A percentile compares a stretch with the other conserved stretches of the same genome.
Evolutionary conservation across 2,329 filamentous ascomycete genomes (phyloP).

Genomic region (Cryphonectria nitschkei): DNA sequence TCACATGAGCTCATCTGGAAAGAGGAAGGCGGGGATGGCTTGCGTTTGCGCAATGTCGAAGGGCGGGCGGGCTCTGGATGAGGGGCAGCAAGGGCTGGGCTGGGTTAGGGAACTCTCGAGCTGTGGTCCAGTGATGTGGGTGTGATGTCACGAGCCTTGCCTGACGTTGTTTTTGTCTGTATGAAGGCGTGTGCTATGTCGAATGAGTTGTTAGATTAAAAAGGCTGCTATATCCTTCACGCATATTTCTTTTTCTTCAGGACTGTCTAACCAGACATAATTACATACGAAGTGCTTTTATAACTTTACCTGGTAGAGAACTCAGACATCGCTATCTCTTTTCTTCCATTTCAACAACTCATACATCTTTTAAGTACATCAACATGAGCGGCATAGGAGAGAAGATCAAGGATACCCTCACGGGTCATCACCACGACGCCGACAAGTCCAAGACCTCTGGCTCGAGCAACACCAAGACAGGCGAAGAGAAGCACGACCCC

Average conservation of each 20-base stretch:
- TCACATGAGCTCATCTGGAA: conserved; percentile 15
- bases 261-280: background rate
- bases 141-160: background rate
- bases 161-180: background rate
- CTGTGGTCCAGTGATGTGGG: background rate
- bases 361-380: background rate
- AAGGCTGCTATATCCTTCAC: background rate
- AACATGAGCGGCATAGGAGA: conserved; percentile 24
- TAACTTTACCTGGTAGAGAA: background rate
- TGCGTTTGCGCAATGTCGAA: too few relatives aligned
- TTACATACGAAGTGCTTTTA: background rate
- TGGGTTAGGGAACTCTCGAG: background rate
- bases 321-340: too few relatives aligned
- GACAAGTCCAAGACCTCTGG: conserved; percentile 15
- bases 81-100: too few relatives aligned
- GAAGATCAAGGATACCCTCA: conserved; percentile 25
- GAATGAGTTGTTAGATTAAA: background rate
- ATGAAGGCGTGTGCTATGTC: background rate
- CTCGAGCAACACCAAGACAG: background rate
- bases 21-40: background rate
- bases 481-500: conserved; percentile 8
- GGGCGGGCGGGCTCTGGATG: background rate
- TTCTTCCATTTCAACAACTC: too few relatives aligned
- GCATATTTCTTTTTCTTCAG: background rate
- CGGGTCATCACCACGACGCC: conserved; percentile 12